Evolutionary conservation across 176 grass and related monocot genomes (phyloP).

Genomic region (Leersia perrieri): DNA sequence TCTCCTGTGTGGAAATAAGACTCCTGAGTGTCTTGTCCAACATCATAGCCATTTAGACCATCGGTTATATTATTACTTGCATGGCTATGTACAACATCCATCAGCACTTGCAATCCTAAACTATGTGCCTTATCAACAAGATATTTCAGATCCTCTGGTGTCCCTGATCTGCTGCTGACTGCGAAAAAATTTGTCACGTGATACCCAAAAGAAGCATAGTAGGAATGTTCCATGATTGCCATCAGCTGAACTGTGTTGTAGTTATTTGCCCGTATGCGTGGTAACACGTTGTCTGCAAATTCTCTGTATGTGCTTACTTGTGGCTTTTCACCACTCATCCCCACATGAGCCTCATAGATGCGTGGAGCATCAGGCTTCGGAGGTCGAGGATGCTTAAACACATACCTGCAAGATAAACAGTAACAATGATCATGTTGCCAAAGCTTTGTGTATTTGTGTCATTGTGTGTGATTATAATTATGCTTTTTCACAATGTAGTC

Average conservation of each 20-base stretch:
- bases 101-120: slow-evolving; percentile 79
- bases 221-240: slow-evolving; percentile 97
- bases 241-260: slow-evolving; percentile 96
- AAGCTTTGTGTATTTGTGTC: not conserved
- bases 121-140: slow-evolving; percentile 92
- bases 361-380: slow-evolving; percentile 69
- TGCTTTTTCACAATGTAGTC: not conserved
- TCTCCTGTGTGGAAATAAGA: slow-evolving; percentile 92
- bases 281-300: slow-evolving; percentile 90
- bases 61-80: slow-evolving; percentile 77
- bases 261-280: slow-evolving; percentile 83
- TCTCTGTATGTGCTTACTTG: slow-evolving; percentile 75
- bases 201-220: slow-evolving; percentile 98
- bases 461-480: too few relatives aligned
- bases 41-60: slow-evolving; percentile 97
- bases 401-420: slow-evolving; percentile 56
- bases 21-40: slow-evolving; percentile 68
- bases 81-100: slow-evolving; percentile 97
- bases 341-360: slow-evolving; percentile 94
- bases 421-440: not conserved
- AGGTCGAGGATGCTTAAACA: slow-evolving; percentile 68
- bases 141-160: slow-evolving; percentile 96
- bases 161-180: slow-evolving; percentile 85
- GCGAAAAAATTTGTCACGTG: slow-evolving; percentile 99
- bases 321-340: slow-evolving; percentile 86